Base-by-base conservation (phyloP, 2,329 filamentous ascomycete species). In the Phyllachora maydis region DNA sequence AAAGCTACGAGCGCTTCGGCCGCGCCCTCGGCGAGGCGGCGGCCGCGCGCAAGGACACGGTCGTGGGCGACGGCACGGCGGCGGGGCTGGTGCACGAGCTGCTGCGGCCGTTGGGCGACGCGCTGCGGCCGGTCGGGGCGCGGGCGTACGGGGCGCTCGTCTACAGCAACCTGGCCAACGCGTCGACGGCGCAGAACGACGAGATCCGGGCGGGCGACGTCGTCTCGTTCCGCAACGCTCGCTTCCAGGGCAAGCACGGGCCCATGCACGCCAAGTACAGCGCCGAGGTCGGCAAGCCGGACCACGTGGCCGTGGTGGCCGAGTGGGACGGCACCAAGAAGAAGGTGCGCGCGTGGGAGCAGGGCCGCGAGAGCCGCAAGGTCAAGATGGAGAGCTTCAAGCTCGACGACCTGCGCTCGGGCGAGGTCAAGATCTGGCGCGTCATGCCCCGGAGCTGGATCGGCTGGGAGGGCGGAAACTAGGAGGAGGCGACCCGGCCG, bases 251-350 rank as follows among this genome's bases (percentile, higher is more conserved):
- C 28, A 91, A 93, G 47, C 79, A 85, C 35, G 88, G 88, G 2
- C 65, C 82, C 4, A 83, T 98, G 76, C 83, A 95, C 43, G 75
- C 78, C 34, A 95, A 93, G 46, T 98, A 98, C 46, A 72, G 61
- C 23, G 56, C 68, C 24, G 88, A 98, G 35, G 78, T 93, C 1
- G 83, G 82, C 33, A 88, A 79, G 43, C 67, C 66, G 4, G 79
- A 85, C 32, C 88, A 98, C 39, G 85, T 95, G 0, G 88, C 66
- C 3, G 55, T 98, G 3, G 85, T 98, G 4, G 66, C 81, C 7
- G 88, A 98, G 45, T 98, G 88, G 88, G 88, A 98, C 45, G 88
- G 88, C 3, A 91, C 81, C 19, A 92, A 93, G 65, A 92, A 92
- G 62, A 93, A 95, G 59, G 74, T 98, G 14, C 58, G 83, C 14